These are phyloP conservation scores for Nepenthes gracilis DNA, from an alignment of 148 eudicot genomes.

Conservation along the genomic window DNA sequence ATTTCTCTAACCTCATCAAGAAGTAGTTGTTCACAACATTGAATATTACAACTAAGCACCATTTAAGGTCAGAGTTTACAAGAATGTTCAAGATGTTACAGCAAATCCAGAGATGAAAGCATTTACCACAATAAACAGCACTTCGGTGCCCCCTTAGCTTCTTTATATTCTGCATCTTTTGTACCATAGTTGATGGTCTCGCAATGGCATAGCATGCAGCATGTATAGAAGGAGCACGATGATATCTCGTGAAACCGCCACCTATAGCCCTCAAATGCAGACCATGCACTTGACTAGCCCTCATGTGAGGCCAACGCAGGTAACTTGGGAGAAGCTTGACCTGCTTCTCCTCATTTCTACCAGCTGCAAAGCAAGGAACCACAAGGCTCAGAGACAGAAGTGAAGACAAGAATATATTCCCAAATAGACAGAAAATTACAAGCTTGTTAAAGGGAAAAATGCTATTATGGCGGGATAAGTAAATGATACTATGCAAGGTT, in stretches of 20 bases:
- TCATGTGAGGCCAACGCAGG: slow-evolving; percentile 96
- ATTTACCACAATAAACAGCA: slow-evolving; percentile 93
- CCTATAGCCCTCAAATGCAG: slow-evolving; percentile 81
- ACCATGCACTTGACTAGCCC: slow-evolving; percentile 88
- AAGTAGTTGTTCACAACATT: neutral
- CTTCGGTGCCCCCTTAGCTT: slow-evolving; percentile 83
- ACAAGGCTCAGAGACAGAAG: neutral
- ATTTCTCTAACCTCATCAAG: neutral
- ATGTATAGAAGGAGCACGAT: slow-evolving; percentile 85
- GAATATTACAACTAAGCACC: slow-evolving; percentile 1
- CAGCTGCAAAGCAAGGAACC: slow-evolving; percentile 31
- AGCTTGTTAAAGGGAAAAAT: too few species aligned
- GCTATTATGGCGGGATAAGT: too few species aligned
- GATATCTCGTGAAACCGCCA: slow-evolving; percentile 90
- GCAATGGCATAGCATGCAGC: slow-evolving; percentile 86
- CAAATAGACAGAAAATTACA: neutral
- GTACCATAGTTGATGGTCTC: slow-evolving; percentile 86
- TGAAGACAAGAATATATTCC: neutral
- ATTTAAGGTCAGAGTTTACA: neutral
- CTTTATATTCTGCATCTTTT: slow-evolving; percentile 90
- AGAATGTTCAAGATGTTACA: neutral
- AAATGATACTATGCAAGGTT: too few species aligned
- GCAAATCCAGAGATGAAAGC: slow-evolving; percentile 2
- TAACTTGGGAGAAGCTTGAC: slow-evolving; percentile 46
- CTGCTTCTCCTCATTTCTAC: slow-evolving; percentile 34